A percentile compares a stretch with the other conserved stretches of the same genome.
Evolutionary conservation across 2,329 filamentous ascomycete species (phyloP).

Genomic region (Colletotrichum viniferum): DNA sequence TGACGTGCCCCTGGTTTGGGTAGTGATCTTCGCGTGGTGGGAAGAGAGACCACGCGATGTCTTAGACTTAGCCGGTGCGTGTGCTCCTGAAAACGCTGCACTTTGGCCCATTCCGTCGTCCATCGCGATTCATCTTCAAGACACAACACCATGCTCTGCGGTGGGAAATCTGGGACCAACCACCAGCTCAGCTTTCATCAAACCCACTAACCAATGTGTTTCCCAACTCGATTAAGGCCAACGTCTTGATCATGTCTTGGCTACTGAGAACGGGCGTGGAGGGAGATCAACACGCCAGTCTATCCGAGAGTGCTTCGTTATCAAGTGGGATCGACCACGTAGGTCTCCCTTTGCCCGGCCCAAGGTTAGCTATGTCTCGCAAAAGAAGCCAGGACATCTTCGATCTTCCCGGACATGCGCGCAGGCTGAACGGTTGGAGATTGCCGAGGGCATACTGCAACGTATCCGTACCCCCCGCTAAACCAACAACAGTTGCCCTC

Average conservation of each 20-base stretch:
- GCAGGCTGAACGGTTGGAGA: background rate
- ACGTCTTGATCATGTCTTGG: background rate
- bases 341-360: background rate
- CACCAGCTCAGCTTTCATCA: background rate
- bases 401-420: background rate
- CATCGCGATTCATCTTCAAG: background rate
- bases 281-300: background rate
- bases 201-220: background rate
- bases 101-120: background rate
- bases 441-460: background rate
- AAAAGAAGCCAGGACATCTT: background rate
- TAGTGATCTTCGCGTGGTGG: background rate
- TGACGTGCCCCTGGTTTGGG: background rate
- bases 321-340: background rate
- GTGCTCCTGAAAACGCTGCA: background rate
- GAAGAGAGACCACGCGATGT: background rate
- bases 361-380: background rate
- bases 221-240: background rate
- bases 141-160: background rate
- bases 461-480: background rate
- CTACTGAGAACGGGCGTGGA: background rate
- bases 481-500: background rate
- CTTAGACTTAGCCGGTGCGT: background rate
- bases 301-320: background rate
- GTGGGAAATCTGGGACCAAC: background rate